These are phyloP conservation scores for Candida saitoana DNA, from an alignment of 805 yeast species.

Conservation along the genomic window DNA sequence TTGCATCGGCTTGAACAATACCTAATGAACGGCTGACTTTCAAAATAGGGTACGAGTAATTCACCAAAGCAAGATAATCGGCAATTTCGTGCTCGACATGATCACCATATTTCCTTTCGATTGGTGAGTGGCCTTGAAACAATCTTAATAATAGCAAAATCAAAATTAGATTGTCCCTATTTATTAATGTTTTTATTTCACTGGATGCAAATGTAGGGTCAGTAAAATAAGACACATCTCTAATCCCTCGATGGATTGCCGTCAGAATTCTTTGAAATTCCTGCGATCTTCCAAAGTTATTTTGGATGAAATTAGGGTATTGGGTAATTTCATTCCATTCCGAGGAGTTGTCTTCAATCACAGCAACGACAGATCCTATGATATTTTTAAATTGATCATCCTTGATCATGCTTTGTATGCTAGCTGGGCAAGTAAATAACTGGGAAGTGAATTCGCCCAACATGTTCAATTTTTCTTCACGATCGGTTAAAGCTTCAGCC, in stretches of 20 bases:
- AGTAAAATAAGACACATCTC: constrained; percentile 25
- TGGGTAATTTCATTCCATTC: constrained; percentile 32
- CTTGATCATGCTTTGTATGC: constrained; percentile 38
- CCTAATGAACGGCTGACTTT: constrained; percentile 38
- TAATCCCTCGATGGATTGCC: constrained; percentile 29
- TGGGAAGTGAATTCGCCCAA: constrained; percentile 34
- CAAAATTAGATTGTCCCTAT: constrained; percentile 35
- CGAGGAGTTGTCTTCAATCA: constrained; percentile 41
- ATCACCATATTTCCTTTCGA: constrained; percentile 59
- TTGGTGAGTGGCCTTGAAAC: constrained; percentile 56
- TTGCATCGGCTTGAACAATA: constrained; percentile 9
- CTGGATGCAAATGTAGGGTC: constrained; percentile 18
- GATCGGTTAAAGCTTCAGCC: constrained; percentile 44
- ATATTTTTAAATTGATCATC: constrained; percentile 39
- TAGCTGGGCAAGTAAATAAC: constrained; percentile 41
- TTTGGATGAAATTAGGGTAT: constrained; percentile 26
- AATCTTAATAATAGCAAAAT: constrained; percentile 45
- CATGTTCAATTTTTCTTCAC: constrained; percentile 45
- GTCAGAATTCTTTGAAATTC: constrained; percentile 22
- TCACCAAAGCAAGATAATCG: constrained; percentile 48
- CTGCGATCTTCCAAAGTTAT: constrained; percentile 13
- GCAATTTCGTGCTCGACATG: constrained; percentile 60
- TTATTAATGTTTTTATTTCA: constrained; percentile 20
- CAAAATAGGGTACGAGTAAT: constrained; percentile 42
- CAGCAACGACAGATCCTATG: constrained; percentile 42